phyloP scores from a whole-genome alignment of 192 early-diverging fungal species.

The Podila clonocystis region DNA sequence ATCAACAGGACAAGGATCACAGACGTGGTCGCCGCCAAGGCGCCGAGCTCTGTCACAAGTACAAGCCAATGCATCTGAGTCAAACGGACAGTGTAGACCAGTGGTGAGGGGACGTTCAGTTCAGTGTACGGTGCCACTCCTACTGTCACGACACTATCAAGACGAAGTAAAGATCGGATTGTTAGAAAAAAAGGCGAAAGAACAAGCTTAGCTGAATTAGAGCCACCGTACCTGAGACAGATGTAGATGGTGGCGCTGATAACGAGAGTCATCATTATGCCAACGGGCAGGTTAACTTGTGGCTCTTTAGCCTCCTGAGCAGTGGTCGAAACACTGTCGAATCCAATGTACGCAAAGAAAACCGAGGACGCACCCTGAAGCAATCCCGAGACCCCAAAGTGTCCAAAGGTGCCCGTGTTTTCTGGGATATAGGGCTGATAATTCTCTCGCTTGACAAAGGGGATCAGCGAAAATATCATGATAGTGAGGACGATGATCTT shows the following conservation, averaged over 20 bases:
- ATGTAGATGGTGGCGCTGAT: constrained; percentile 88
- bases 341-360: constrained; percentile 88
- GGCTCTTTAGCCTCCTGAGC: constrained; percentile 86
- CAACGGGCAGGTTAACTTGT: constrained; percentile 84
- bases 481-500: constrained; percentile 80
- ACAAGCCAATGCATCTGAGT: constrained; percentile 73
- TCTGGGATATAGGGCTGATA: constrained; percentile 83
- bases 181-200: not conserved
- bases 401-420: constrained; percentile 58
- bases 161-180: not conserved
- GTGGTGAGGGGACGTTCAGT: constrained; percentile 62
- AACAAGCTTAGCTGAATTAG: not conserved
- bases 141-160: constrained; percentile 67
- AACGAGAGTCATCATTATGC: constrained; percentile 81
- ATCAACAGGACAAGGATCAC: constrained; percentile 82
- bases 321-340: constrained; percentile 88
- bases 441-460: constrained; percentile 75
- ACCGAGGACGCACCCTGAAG: constrained; percentile 79
- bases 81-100: constrained; percentile 55
- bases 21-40: constrained; percentile 78
- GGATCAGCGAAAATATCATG: constrained; percentile 82
- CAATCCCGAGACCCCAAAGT: constrained; percentile 76
- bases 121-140: constrained; percentile 74
- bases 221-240: constrained; percentile 47
- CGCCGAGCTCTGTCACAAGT: constrained; percentile 81